Base-by-base conservation (phyloP, 2,329 filamentous ascomycete genomes). In the Pseudonectria buxi region DNA sequence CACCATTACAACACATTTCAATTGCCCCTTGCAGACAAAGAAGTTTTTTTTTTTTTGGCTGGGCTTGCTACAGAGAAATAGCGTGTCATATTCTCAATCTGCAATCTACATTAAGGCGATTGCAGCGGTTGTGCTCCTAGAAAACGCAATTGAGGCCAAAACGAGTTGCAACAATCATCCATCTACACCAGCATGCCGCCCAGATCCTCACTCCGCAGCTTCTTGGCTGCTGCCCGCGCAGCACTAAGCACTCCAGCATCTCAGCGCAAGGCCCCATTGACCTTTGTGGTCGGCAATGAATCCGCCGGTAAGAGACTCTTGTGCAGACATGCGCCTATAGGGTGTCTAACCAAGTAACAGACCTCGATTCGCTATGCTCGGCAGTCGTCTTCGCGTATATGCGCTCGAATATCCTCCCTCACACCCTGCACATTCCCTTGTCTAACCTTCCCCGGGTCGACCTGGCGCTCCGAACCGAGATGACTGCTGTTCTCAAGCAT, bases 311-410 rank as follows among this genome's bases (percentile, higher is more conserved):
- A 44, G 58, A 6, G 9, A n/a, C 5, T n/a, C 4, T 7, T 3
- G 7, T 4, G 10, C 24, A n/a, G 9, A 1, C 6, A 10, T 10
- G 25, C 39, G 24, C 41, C 13, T n/a, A 14, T 6, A 10, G 11
- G 22, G 22, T 32, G 12, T 32, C 15, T 24, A 2, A 6, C 10
- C 10, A 14, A 6, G 10, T 7, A 3, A 39, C 5, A 84, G 86
- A 92, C 49, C 78, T 92, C 36, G 86, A 92, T 62, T 89, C 85
- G 2, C 73, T 92, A 47, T 85, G 82, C 58, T 82, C 78, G 18
- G 76, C 85, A 16, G 62, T 92, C 13, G 61, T 89, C 16, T 77
- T 83, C 40, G 83, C 86, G 37, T 92, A 89, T 59, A 65, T 90
- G 26, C 76, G 78, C 44, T 82, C 77, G 24, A 72, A 78, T 53